Evolutionary conservation across 345 rosid genomes (phyloP).

Genomic region (Aethionema arabicum): DNA sequence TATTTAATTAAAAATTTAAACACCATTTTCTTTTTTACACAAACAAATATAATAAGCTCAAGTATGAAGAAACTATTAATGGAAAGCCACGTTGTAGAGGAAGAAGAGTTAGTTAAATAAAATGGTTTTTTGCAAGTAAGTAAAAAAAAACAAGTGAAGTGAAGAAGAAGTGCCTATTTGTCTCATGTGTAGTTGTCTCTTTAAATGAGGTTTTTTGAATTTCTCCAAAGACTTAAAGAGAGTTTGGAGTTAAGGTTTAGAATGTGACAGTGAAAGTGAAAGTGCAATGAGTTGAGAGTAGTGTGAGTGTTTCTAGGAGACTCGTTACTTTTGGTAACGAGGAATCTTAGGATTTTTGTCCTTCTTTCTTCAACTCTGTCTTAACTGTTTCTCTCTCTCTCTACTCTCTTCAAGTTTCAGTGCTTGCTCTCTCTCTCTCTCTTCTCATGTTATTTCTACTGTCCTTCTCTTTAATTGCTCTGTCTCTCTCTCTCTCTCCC

Average conservation of each 20-base stretch:
- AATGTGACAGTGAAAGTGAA: conserved; percentile 50
- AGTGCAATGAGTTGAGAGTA: conserved; percentile 51
- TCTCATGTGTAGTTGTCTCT: conserved; percentile 78
- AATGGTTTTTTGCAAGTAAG: conserved; percentile 40
- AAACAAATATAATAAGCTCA: not conserved
- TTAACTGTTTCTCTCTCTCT: conserved; percentile 29
- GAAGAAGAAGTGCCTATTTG: conserved; percentile 44
- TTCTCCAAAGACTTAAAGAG: conserved; percentile 17
- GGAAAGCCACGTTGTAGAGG: conserved; percentile 25
- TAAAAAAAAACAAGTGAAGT: conserved; percentile 38
- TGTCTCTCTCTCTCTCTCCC: conserved; percentile 17
- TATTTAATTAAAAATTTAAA: conserved; percentile 18
- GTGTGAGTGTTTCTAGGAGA: conserved; percentile 64
- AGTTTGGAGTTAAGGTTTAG: conserved; percentile 24
- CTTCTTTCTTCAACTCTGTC: conserved; percentile 34
- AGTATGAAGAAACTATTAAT: not conserved
- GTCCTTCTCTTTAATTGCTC: conserved; percentile 20
- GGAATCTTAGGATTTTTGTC: conserved; percentile 85
- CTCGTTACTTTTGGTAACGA: conserved; percentile 62
- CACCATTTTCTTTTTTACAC: conserved; percentile 2
- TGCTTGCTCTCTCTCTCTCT: conserved; percentile 37
- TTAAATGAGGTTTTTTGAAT: conserved; percentile 34
- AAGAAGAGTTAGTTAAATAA: conserved; percentile 22
- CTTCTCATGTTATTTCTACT: conserved; percentile 36
- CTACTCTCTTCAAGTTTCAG: conserved; percentile 44